Evolutionary conservation across 495 filamentous ascomycete genomes (phyloP), one percentile per base, ranked within the genome.

Genomic region (Neurospora sp.): DNA sequence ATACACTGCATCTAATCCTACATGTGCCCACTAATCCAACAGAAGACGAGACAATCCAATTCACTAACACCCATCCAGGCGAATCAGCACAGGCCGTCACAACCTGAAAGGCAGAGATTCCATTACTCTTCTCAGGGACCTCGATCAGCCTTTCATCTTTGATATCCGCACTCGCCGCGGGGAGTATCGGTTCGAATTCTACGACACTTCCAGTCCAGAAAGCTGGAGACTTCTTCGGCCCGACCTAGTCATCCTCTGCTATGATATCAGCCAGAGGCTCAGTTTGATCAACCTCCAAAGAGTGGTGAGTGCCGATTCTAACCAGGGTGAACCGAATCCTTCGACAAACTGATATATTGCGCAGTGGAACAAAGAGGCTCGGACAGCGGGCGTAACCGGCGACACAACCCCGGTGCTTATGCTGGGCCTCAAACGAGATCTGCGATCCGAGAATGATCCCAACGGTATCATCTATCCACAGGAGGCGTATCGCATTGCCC

Each of bases 121-220:
- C 35, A 84, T 91, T 70, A 83, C 85, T n/a, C 77, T 86, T 38
- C 86, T 96, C 41, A 88, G 87, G 68, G 92, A 97, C 83, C 79
- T 86, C 73, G 88, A 96, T 79, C 94, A 97, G 81, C 94, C 94
- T 16, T 96, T 93, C 80, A 82, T 91, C 69, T 96, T 94, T 79
- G 87, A 94, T 69, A 88, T 96, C 73, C 88, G 88, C 68, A 87
- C 89, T 59, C 78, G 81, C 41, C 79, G 61, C 20, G 87, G 88
- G 16, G 85, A 85, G 5, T 96, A 93, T 79, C 89, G 88, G 41
- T 84, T 97, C 73, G 86, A 93, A 76, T 89, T 96, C 79, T 93
- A 89, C 79, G 94, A 97, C 76, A 96, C 93, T 16, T 85, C 89
- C 1, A 89, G 84, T 74, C 91, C 93, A 5, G 89, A 89, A 37